Percentiles rank a stretch among this genome's conserved stretches.
These are phyloP conservation scores for Plenodomus biglobosus DNA, from an alignment of 2,329 filamentous ascomycete species.

Conservation along the genomic window DNA sequence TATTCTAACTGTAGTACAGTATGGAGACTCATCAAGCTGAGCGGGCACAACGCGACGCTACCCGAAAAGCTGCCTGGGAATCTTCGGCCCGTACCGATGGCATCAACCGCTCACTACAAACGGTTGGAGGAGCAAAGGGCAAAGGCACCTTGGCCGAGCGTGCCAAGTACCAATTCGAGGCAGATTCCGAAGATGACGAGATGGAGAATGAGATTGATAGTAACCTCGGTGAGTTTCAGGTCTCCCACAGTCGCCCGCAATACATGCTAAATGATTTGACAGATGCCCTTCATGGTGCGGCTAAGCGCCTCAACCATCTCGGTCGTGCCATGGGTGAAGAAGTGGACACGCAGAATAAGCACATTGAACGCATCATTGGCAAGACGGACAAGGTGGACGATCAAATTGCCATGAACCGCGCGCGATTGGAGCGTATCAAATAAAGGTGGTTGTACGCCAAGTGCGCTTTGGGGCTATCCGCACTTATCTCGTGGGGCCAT, in stretches of 20 bases:
- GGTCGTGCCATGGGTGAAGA: conserved; percentile 74
- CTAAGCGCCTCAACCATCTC: conserved; percentile 70
- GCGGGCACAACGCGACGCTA: conserved; percentile 59
- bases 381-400: conserved; percentile 84
- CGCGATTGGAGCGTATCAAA: conserved; percentile 66
- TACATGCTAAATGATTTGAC: background rate
- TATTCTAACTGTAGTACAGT: conserved; percentile 56
- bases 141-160: conserved; percentile 36
- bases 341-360: conserved; percentile 74
- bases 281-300: conserved; percentile 61
- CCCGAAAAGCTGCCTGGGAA: conserved; percentile 55
- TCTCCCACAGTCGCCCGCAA: background rate
- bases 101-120: conserved; percentile 17
- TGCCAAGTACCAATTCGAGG: conserved; percentile 41
- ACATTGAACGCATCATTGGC: conserved; percentile 73
- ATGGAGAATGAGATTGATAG: conserved; percentile 58
- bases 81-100: conserved; percentile 28
- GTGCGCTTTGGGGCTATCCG: too few relatives aligned
- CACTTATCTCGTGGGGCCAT: too few relatives aligned
- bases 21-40: conserved; percentile 65
- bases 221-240: conserved; percentile 47
- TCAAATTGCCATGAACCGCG: conserved; percentile 75
- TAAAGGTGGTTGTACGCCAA: conserved; percentile 22
- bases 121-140: conserved; percentile 13
- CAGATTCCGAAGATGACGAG: conserved; percentile 56